These are phyloP conservation scores for Colletotrichum incanum DNA, from an alignment of 2,329 filamentous ascomycete genomes.

Conservation along the genomic window DNA sequence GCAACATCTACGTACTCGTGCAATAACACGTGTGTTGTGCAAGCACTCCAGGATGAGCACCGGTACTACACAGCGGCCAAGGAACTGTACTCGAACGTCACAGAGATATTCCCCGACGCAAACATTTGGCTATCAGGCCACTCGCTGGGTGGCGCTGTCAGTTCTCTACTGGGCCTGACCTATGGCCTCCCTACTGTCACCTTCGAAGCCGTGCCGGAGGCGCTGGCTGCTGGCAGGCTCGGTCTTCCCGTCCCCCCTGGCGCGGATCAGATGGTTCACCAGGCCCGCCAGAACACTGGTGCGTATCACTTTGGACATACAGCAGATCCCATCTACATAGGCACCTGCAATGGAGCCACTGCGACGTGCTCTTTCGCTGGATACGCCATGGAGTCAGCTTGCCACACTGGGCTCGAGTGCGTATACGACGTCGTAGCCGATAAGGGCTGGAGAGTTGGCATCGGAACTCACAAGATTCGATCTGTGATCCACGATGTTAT, in stretches of 20 bases:
- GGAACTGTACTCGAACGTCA: constrained; percentile 94
- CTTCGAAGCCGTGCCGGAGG: constrained; percentile 94
- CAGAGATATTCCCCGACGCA: constrained; percentile 86
- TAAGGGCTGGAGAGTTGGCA: constrained; percentile 91
- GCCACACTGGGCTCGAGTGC: constrained; percentile 90
- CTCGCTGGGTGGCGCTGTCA: constrained; percentile 91
- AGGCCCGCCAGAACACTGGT: constrained; percentile 81
- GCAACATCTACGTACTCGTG: constrained; percentile 89
- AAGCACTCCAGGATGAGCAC: constrained; percentile 84
- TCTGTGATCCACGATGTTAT: constrained; percentile 91
- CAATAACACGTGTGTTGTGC: constrained; percentile 90
- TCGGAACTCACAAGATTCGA: constrained; percentile 92
- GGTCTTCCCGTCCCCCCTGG: constrained; percentile 90
- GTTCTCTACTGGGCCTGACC: constrained; percentile 89
- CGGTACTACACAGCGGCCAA: constrained; percentile 92
- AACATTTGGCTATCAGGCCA: constrained; percentile 94
- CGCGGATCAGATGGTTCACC: constrained; percentile 78
- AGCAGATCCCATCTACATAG: constrained; percentile 95
- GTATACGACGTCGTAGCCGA: constrained; percentile 94
- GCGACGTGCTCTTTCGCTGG: constrained; percentile 92
- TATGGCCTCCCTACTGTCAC: constrained; percentile 93
- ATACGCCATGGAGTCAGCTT: constrained; percentile 94
- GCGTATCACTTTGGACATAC: constrained; percentile 95
- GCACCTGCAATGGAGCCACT: constrained; percentile 90
- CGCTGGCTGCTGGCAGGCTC: constrained; percentile 85